Evolutionary conservation across 2,329 filamentous ascomycete species (phyloP), one percentile per base, ranked within the genome.

Genomic region (Colletotrichum aenigma): DNA sequence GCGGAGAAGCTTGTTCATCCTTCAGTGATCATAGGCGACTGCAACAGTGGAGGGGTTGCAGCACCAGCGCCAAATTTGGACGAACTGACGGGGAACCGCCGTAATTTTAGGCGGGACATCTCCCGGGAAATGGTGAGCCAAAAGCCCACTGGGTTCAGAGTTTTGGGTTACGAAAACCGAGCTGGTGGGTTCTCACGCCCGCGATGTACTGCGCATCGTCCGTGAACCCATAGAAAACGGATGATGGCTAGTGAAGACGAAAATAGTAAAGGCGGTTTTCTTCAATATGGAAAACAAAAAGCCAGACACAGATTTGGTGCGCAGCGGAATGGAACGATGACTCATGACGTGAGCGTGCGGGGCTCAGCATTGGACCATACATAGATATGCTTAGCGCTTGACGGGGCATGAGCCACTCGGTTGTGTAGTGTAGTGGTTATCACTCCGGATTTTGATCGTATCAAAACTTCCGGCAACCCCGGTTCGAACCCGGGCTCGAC

Each of bases 361-460:
- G 24, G 55, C 55, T 0, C 4, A 0, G 1, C 2, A 1, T 13
- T 4, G 2, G 0, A 2, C 52, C 21, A 56, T 15, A 7, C n/a
- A 64, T 64, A 5, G 0, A 7, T 4, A 24, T 5, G 30, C 1
- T 36, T 6, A 13, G 43, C 4, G 2, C 10, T 5, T 3, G 0
- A 3, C 6, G 28, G 12, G 7, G 12, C 55, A 72, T 12, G 16
- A 61, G 34, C 0, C 4, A 12, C 3, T 16, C 21, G 74, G 74
- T 76, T 76, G 74, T 76, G 65, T 76, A 74, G 74, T 76, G 74
- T 76, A 76, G 74, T 76, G 74, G 74, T 76, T 68, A 76, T 74
- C 74, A 76, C 74, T 74, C 74, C 74, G 70, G 74, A 76, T 76
- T 76, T 75, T 76, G 74, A 76, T 74, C 48, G 58, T 28, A 48